Conservation (phyloP, 768 basidiomycete species). For the Ramaria sp. region DNA sequence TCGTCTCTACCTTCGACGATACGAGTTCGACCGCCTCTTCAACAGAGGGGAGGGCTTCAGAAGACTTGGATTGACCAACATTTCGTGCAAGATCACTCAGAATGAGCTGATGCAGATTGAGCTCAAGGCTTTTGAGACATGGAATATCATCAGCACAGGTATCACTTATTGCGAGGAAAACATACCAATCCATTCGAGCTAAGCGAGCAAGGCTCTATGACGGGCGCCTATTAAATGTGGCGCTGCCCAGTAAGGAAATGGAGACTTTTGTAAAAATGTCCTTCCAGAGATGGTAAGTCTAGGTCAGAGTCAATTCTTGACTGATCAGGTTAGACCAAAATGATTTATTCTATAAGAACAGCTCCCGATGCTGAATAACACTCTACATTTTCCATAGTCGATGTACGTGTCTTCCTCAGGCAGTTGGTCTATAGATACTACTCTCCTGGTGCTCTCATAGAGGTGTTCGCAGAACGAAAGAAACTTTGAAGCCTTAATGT, state of each 20-base stretch:
- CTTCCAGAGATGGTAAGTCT: no score
- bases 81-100: constrained; percentile 61
- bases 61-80: constrained; percentile 29
- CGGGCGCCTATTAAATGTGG: not conserved
- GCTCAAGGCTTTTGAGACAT: constrained; percentile 43
- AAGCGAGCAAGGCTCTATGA: not conserved
- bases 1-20: constrained; percentile 46
- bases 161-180: constrained; percentile 4
- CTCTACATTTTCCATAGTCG: no score
- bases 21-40: constrained; percentile 44
- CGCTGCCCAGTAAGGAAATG: not conserved
- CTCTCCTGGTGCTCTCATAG: no score
- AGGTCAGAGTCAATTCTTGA: no score
- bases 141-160: not conserved
- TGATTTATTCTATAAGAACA: no score
- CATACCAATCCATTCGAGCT: not conserved
- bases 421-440: no score
- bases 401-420: no score
- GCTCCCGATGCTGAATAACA: no score
- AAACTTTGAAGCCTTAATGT: no score
- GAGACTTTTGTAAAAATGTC: no score
- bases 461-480: no score
- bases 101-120: constrained; percentile 69
- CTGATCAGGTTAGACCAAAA: no score
- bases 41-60: constrained; percentile 27